Base-by-base conservation (phyloP, 2,329 filamentous ascomycete species). In the Teratosphaeria zuluensis region DNA sequence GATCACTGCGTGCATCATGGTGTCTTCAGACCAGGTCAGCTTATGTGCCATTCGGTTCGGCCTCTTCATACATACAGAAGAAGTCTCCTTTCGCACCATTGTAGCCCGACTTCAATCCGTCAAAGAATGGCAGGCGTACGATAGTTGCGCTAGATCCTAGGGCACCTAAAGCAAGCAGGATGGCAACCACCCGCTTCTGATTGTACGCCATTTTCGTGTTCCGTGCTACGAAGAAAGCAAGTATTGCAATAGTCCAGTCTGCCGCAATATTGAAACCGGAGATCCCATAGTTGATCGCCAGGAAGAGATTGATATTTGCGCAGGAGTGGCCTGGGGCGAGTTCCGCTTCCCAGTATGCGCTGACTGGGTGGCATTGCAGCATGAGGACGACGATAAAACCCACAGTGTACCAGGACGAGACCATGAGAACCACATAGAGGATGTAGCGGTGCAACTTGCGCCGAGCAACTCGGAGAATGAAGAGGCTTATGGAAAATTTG, bases 401-500 rank as follows among this genome's bases (percentile, higher is more conserved):
- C 1, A 76, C 62, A 4, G 80, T 77, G 54, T 80, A 74, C 4
- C 77, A 51, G 1, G 74, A 68, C 2, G 78, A 76, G 9, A 76
- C 68, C 19, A 65, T 64, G 63, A 82, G 77, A 16, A 81, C 71
- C 8, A 69, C 58, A 59, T 75, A 75, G 52, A 82, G 76, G 59
- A 78, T 75, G 63, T 70, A 71, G 35, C 75, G 70, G 57, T 83
- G 79, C 19, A 72, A 59, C 48, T 66, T 71, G 51, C 74, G 70
- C 33, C 78, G 69, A 0, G 80, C 78, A 19, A 84, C 73, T 55
- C 80, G 77, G 16, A 82, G 75, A 51, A 83, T 75, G 60, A 82
- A 81, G n/a, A 81, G 70, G 5, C 75, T 78, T 56, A 83, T 78
- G 1, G 80, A 77, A 38, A 81, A 72, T 59, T 81, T 81, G 53